phyloP scores from a whole-genome alignment of 2,329 filamentous ascomycete species.

The Aspergillus proliferans region DNA sequence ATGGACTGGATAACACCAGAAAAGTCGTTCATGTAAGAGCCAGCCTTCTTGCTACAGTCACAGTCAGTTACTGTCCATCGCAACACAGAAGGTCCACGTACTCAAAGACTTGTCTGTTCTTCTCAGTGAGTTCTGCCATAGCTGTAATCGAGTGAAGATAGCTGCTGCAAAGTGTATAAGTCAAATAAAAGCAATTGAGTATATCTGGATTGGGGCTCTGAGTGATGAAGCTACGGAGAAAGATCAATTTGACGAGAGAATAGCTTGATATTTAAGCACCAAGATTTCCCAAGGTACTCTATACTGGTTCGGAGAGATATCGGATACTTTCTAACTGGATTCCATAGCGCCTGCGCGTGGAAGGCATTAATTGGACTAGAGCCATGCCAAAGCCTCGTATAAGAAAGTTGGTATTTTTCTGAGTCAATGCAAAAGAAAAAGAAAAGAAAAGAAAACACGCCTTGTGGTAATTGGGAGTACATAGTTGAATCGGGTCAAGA shows the following conservation, averaged over 20 bases:
- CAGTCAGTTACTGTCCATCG: neutral
- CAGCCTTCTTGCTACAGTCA: conserved; percentile 45
- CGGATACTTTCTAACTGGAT: conserved; percentile 20
- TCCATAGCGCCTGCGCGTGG: neutral
- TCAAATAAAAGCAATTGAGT: neutral
- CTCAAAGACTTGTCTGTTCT: conserved; percentile 37
- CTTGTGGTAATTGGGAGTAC: neutral
- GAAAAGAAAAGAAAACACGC: neutral
- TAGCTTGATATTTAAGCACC: neutral
- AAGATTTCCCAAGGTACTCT: neutral
- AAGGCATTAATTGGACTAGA: neutral
- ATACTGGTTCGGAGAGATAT: conserved; percentile 24
- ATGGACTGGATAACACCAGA: conserved; percentile 50
- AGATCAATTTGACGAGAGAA: neutral
- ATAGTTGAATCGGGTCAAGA: neutral
- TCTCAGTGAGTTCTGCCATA: conserved; percentile 31
- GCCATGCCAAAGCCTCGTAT: neutral
- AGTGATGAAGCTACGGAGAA: neutral
- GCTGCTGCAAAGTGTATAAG: neutral
- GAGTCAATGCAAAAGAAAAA: neutral
- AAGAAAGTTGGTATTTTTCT: neutral
- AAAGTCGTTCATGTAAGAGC: conserved; percentile 53
- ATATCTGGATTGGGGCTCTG: neutral
- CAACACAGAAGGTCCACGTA: conserved; percentile 17
- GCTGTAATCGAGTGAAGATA: neutral